Percentiles rank a stretch among this genome's conserved stretches.
Evolutionary conservation across 1,284 basidiomycete species (phyloP).

Genomic region (Irpex sp.): DNA sequence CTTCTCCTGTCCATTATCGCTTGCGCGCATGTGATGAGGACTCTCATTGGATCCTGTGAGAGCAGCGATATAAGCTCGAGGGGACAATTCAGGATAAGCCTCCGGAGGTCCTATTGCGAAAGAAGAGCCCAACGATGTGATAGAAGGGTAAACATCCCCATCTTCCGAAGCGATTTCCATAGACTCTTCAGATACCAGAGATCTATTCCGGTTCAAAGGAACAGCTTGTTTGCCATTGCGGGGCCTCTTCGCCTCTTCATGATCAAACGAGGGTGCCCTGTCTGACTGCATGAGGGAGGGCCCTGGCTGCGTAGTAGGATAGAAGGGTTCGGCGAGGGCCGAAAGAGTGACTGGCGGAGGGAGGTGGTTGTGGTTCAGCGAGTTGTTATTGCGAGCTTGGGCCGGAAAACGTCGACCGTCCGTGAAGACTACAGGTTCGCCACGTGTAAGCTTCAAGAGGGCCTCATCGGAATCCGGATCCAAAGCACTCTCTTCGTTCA

Average conservation of each 20-base stretch:
- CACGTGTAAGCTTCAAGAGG: too few relatives aligned
- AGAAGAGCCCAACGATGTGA: background rate
- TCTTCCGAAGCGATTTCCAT: background rate
- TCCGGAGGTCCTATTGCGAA: background rate
- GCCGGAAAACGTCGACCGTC: too few relatives aligned
- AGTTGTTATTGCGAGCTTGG: background rate
- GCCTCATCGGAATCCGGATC: too few relatives aligned
- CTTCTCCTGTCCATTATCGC: background rate
- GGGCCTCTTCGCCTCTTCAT: too few relatives aligned
- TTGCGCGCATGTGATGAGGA: background rate
- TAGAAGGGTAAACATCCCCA: background rate
- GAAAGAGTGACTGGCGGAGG: background rate
- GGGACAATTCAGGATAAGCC: background rate
- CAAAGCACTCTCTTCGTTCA: too few relatives aligned
- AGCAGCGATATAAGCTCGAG: too few relatives aligned
- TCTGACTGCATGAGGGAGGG: too few relatives aligned
- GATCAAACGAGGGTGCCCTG: too few relatives aligned
- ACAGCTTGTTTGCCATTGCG: background rate
- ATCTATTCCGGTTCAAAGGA: background rate
- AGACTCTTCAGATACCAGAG: background rate
- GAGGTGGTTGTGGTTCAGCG: background rate
- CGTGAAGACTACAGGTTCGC: too few relatives aligned
- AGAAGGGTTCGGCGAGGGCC: background rate
- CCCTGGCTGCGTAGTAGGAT: too few relatives aligned
- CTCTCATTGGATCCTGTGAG: background rate